Evolutionary conservation across 352 stramenopile genomes (phyloP), one percentile per base, ranked within the genome.

Genomic region (Globisporangium spiculum): DNA sequence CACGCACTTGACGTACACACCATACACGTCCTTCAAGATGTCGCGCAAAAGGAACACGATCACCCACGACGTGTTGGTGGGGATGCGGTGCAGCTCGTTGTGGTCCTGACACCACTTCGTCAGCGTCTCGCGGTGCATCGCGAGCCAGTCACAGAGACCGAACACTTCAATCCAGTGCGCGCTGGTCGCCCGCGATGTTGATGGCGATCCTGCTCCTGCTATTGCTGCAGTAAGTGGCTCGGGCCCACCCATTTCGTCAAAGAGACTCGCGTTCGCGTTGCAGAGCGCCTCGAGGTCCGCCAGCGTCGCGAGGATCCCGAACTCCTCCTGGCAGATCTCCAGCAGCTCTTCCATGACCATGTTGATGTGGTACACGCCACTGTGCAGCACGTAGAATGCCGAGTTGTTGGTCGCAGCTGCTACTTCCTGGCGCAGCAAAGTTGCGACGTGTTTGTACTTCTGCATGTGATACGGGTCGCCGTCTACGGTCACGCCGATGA

Each of bases 401-500:
- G 76, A 59, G 27, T 75, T 65, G 46, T 59, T 75, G 12, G 69
- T 76, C 12, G 65, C 65, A 2, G 65, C 59, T 1, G 71, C 68
- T 18, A 67, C 61, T 9, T 79, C 60, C 27, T 74, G 66, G 55
- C 73, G 73, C 27, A 86, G 38, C 64, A 71, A 72, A 12, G 22
- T 24, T 18, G 64, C 76, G 20, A 86, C 63, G 20, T 63, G 50
- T 36, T 74, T 69, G 67, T 76, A 83, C 60, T 69, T 69, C 30
- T 71, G 59, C 74, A 83, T 82, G 61, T 86, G 76, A 53, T 73
- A 78, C 63, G 75, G 74, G 44, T 86, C 78, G n/a, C 78, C 78
- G 12, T 86, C 78, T 12, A 86, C 61, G 5, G 75, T 81, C 41
- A 86, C 60, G 34, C 78, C 78, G 16, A 86, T 64, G n/a, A 86